Evolutionary conservation across 2,329 filamentous ascomycete species (phyloP), one percentile per base, ranked within the genome.

Genomic region (Colletotrichum sp.): DNA sequence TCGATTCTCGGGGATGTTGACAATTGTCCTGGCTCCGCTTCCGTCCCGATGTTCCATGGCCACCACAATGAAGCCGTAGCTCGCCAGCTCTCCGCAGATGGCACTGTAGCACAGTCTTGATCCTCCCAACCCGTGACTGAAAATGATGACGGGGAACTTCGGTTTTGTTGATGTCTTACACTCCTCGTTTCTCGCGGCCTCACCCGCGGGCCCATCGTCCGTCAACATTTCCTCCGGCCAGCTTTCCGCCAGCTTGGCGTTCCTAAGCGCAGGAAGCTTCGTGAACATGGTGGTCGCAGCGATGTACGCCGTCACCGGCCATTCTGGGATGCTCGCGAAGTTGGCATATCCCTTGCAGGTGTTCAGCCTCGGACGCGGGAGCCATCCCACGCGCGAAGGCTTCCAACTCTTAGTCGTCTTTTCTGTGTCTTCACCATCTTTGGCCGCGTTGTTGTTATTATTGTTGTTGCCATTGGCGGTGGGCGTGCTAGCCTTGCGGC

Each of bases 1-100:
- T 5, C 82, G 84, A 24, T 85, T 79, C 64, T 85, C 84, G 0
- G 87, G 85, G 62, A 92, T 87, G 78, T 93, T 93, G 72, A 94
- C 87, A 75, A 90, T 91, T 0, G 90, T 91, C 64, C 92, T 85
- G 6, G 92, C 91, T 5, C 91, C 91, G 71, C 90, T 92, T 1
- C 92, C 92, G 80, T 94, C 92, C 32, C 92, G 84, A 81, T 94
- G 92, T 82, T 94, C 92, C 28, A 94, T 80, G 0, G 92, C 91
- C 39, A 92, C 89, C 0, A 94, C 91, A 1, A 94, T 85, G 78
- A 93, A 93, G 0, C 92, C 92, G 78, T 93, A 92, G 80, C 90
- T 92, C 0, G 92, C 92, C 78, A 94, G 90, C 78, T 94, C 92
- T 9, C 92, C 91, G 78, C 92, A 94, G 3, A 94, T 85, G 18